Evolutionary conservation across 2,329 filamentous ascomycete genomes (phyloP).

Genomic region (Ophiosphaerella narmari): DNA sequence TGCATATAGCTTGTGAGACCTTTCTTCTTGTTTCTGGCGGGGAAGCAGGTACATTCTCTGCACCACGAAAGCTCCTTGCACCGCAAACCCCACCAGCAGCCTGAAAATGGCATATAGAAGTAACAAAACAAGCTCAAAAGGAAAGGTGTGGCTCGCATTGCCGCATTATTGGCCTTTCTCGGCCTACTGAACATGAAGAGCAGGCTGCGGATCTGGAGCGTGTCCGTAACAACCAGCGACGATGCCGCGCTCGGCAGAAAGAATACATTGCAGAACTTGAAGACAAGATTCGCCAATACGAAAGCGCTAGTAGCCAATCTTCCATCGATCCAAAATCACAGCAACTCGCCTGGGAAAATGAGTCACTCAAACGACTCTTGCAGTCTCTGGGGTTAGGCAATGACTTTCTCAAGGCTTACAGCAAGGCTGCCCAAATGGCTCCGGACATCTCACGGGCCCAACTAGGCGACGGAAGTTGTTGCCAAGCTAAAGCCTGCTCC

Average conservation of each 20-base stretch:
- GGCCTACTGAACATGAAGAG: constrained; percentile 1
- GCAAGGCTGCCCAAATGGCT: constrained; percentile 9
- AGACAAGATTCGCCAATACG: constrained; percentile 15
- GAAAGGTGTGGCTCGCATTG: constrained; percentile 1
- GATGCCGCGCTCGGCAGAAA: constrained; percentile 17
- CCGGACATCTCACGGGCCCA: constrained; percentile 3
- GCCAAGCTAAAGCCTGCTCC: constrained; percentile 1
- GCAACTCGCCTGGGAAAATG: constrained; percentile 11
- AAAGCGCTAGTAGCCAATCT: constrained; percentile 4
- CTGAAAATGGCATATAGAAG: neutral
- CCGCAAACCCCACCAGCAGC: no score
- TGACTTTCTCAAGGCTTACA: constrained; percentile 16
- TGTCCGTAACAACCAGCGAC: constrained; percentile 24
- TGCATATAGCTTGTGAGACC: no score
- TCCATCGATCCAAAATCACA: constrained; percentile 2
- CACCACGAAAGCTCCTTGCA: no score
- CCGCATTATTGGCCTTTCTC: neutral
- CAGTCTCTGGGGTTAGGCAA: constrained; percentile 13
- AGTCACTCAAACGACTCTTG: constrained; percentile 14
- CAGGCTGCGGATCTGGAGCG: constrained; percentile 15
- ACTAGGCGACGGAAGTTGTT: neutral
- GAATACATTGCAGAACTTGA: constrained; percentile 19
- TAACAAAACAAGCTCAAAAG: constrained; percentile 1
- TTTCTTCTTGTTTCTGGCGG: no score
- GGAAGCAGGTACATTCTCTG: no score